phyloP scores from a whole-genome alignment of 306 rosid genomes.

The Leucaena leucocephala region DNA sequence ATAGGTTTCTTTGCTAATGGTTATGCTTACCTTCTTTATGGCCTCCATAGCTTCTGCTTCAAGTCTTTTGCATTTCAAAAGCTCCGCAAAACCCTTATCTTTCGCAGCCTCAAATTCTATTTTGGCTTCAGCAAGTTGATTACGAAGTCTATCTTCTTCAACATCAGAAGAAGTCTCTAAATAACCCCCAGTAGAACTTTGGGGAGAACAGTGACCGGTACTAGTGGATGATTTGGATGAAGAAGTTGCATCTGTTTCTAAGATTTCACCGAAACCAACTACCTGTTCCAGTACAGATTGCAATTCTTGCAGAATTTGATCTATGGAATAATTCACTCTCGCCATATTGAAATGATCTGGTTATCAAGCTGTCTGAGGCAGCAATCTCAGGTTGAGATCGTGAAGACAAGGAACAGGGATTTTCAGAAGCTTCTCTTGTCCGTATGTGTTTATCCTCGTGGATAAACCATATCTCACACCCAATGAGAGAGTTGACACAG shows the following conservation, averaged over 20 bases:
- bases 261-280: slow-evolving; percentile 44
- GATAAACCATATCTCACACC: slow-evolving; percentile 91
- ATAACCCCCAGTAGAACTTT: slow-evolving; percentile 46
- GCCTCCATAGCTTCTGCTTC: slow-evolving; percentile 65
- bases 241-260: slow-evolving; percentile 40
- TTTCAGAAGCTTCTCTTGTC: slow-evolving; percentile 80
- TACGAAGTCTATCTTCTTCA: slow-evolving; percentile 50
- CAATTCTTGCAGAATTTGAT: slow-evolving; percentile 46
- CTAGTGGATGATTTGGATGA: slow-evolving; percentile 44
- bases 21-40: slow-evolving; percentile 60
- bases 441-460: slow-evolving; percentile 75
- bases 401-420: slow-evolving; percentile 48
- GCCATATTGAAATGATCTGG: slow-evolving; percentile 49
- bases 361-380: slow-evolving; percentile 41
- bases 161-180: slow-evolving; percentile 44
- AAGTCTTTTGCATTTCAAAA: slow-evolving; percentile 49
- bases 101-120: slow-evolving; percentile 55
- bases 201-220: slow-evolving; percentile 49
- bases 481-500: too few relatives aligned
- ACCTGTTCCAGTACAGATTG: slow-evolving; percentile 35
- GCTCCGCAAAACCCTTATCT: slow-evolving; percentile 46
- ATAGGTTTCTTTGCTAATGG: slow-evolving; percentile 14
- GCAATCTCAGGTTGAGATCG: slow-evolving; percentile 46
- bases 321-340: slow-evolving; percentile 37
- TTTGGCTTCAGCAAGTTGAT: slow-evolving; percentile 51